phyloP scores from a whole-genome alignment of 805 yeast species.

The Pichia nakasei region DNA sequence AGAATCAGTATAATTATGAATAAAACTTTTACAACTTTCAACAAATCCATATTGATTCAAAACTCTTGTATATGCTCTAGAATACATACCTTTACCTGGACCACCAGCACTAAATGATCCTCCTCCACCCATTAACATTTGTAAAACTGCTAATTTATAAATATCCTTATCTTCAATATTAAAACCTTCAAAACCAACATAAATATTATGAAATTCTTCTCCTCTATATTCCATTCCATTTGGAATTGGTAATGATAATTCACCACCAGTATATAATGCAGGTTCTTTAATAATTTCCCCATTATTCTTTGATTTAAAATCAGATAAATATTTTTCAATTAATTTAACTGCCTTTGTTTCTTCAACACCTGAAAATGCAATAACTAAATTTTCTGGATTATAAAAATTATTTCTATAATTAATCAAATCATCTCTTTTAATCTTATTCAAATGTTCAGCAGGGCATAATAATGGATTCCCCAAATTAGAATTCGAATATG shows the following conservation, averaged over 20 bases:
- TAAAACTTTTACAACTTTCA: slow-evolving; percentile 81
- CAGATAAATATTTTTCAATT: slow-evolving; percentile 56
- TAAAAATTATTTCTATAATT: slow-evolving; percentile 56
- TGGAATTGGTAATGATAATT: slow-evolving; percentile 43
- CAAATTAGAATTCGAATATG: slow-evolving; percentile 61
- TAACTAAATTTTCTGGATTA: slow-evolving; percentile 73
- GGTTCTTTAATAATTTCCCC: slow-evolving; percentile 22
- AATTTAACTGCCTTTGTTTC: slow-evolving; percentile 59
- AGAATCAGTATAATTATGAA: slow-evolving; percentile 82
- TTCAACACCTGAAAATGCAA: slow-evolving; percentile 81
- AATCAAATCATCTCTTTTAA: slow-evolving; percentile 44
- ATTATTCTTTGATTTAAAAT: slow-evolving; percentile 34
- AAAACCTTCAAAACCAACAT: slow-evolving; percentile 81
- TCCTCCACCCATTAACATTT: slow-evolving; percentile 90
- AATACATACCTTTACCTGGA: slow-evolving; percentile 98
- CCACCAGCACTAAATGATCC: slow-evolving; percentile 98
- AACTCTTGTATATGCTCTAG: slow-evolving; percentile 84
- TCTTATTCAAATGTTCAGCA: slow-evolving; percentile 47
- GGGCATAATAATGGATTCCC: slow-evolving; percentile 88
- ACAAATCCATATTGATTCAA: slow-evolving; percentile 86
- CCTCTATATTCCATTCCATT: slow-evolving; percentile 49
- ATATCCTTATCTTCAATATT: slow-evolving; percentile 79
- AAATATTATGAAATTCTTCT: slow-evolving; percentile 78
- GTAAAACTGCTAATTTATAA: slow-evolving; percentile 84
- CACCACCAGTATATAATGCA: slow-evolving; percentile 55